phyloP scores from a whole-genome alignment of 352 stramenopile genomes.

The Phytopythium chamaehyphon region DNA sequence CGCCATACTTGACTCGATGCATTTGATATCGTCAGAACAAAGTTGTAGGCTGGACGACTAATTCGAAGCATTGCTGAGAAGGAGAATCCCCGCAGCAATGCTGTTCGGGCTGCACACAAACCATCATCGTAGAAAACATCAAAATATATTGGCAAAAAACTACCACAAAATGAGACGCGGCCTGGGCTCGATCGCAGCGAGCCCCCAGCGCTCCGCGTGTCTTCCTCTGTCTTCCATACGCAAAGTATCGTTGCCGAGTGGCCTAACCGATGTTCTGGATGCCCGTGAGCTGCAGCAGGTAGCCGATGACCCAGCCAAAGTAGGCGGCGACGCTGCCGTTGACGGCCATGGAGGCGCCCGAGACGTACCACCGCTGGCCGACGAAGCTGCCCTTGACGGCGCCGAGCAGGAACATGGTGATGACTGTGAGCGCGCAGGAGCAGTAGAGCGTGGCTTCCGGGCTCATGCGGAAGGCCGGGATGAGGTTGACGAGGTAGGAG shows the following conservation, averaged over 20 bases:
- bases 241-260: background rate
- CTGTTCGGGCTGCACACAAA: no score
- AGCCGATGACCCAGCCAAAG: slow-evolving; percentile 81
- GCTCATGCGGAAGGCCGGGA: slow-evolving; percentile 59
- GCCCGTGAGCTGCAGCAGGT: slow-evolving; percentile 73
- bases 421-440: slow-evolving; percentile 91
- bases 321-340: slow-evolving; percentile 70
- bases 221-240: no score
- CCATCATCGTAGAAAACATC: no score
- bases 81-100: no score
- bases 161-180: background rate
- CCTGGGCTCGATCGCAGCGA: background rate
- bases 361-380: slow-evolving; percentile 67
- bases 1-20: no score
- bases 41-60: no score
- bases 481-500: slow-evolving; percentile 90
- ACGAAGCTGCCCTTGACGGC: slow-evolving; percentile 89
- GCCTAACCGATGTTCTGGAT: slow-evolving; percentile 68
- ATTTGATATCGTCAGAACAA: no score
- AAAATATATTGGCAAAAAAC: slow-evolving; percentile 1
- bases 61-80: no score
- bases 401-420: slow-evolving; percentile 93
- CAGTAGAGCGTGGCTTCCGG: slow-evolving; percentile 79
- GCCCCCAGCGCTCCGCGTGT: background rate
- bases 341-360: slow-evolving; percentile 68